Evolutionary conservation across 305 asterid genomes (phyloP).

Genomic region (Rubia tinctorum): DNA sequence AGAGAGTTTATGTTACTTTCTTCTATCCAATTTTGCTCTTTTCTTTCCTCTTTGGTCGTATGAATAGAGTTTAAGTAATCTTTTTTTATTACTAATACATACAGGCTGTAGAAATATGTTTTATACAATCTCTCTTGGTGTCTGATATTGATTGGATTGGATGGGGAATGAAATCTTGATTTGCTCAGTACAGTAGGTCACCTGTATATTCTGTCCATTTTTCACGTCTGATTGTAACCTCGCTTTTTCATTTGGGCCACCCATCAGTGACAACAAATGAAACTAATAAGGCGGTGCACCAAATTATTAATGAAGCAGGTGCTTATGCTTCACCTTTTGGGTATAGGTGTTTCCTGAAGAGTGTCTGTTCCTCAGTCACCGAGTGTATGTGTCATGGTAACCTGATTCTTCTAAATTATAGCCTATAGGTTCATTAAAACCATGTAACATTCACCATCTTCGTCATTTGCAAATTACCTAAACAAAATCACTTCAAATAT

Average conservation of each 20-base stretch:
- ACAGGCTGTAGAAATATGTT: background rate
- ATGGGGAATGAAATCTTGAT: background rate
- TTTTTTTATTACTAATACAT: background rate
- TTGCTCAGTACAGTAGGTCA: background rate
- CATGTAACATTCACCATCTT: background rate
- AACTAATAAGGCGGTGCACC: slow-evolving; percentile 91
- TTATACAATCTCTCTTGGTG: background rate
- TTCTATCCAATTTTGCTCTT: background rate
- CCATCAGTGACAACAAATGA: slow-evolving; percentile 91
- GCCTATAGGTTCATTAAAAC: slow-evolving; percentile 35
- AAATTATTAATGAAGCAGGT: slow-evolving; percentile 94
- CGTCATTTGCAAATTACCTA: slow-evolving; percentile 1
- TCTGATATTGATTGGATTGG: background rate
- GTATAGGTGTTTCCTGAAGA: slow-evolving; percentile 94
- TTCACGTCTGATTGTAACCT: background rate
- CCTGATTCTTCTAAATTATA: slow-evolving; percentile 91
- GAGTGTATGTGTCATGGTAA: slow-evolving; percentile 99
- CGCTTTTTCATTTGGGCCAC: slow-evolving; percentile 33
- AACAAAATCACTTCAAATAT: too few species aligned
- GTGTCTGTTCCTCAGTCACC: slow-evolving; percentile 94
- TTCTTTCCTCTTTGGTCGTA: background rate
- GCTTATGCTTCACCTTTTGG: slow-evolving; percentile 97
- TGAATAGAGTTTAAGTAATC: background rate
- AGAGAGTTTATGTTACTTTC: background rate
- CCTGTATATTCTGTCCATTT: background rate